Evolutionary conservation across 1,139 yeast genomes (phyloP), one percentile per base, ranked within the genome.

Genomic region (Barnettozyma hawaiiensis): DNA sequence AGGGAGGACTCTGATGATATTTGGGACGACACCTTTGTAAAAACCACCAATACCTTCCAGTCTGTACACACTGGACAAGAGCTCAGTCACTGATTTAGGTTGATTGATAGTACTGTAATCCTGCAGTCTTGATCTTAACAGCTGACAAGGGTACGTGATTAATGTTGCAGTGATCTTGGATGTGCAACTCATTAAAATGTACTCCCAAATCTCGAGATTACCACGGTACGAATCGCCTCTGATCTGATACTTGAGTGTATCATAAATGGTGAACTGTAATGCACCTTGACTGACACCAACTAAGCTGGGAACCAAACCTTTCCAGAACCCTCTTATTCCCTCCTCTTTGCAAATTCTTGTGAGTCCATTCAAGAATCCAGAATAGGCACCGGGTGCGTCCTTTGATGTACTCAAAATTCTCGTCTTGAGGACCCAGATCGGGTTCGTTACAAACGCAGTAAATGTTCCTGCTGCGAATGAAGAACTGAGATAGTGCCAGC

Each of bases 341-440:
- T 89, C 96, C 2, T 69, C 65, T 18, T 52, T 54, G 16, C 70
- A 59, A 18, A 89, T 78, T 35, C 71, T 62, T 9, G 47, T 50
- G 0, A 78, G 56, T 0, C 95, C 95, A 48, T 81, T 78, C 9
- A 55, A 8, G 11, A 80, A 61, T 0, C 86, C 77, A 12, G 58
- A 61, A 57, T 86, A 85, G 0, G 86, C 82, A 8, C 69, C 70
- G 0, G 66, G 63, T 1, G 69, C 62, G 4, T 54, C 49, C 29
- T 69, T 64, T 14, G 77, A 66, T 2, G 86, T 54, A 21, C 57
- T 51, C 28, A 92, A 69, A 50, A 90, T 82, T 46, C 97, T 70
- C 0, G 98, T 92, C 62, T 92, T 92, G 33, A 87, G 63, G 4
- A 87, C 94, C 96, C 96, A 87, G 6, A 92, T 74, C 1, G 98